phyloP scores from a whole-genome alignment of 805 yeast species.

The Suhomyces sp. region DNA sequence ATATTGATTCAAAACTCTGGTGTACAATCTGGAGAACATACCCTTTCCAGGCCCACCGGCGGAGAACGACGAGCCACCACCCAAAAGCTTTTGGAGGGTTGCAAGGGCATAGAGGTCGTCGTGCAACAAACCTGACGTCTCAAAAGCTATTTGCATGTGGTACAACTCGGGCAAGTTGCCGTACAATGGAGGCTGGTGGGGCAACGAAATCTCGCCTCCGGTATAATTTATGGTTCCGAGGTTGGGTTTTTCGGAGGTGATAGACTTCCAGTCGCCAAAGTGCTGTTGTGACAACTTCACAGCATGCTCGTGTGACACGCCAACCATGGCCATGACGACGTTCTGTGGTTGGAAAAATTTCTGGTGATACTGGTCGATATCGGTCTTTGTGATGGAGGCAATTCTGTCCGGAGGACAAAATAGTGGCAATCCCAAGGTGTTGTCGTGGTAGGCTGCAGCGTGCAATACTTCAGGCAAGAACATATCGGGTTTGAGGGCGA shows the following conservation, averaged over 20 bases:
- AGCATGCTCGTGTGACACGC: conserved; percentile 72
- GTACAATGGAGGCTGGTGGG: conserved; percentile 38
- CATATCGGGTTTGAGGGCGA: conserved; percentile 78
- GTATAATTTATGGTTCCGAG: conserved; percentile 60
- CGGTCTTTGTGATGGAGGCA: conserved; percentile 48
- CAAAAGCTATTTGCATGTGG: conserved; percentile 83
- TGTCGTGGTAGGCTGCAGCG: conserved; percentile 67
- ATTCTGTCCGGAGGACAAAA: conserved; percentile 74
- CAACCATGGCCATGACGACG: conserved; percentile 82
- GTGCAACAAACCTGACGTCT: conserved; percentile 78
- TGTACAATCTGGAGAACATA: conserved; percentile 92
- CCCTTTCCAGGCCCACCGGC: conserved; percentile 99
- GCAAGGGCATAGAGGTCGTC: conserved; percentile 91
- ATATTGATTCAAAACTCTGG: conserved; percentile 85
- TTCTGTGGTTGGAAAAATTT: conserved; percentile 74
- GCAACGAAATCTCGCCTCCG: conserved; percentile 47
- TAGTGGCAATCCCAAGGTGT: conserved; percentile 83
- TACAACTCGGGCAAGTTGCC: conserved; percentile 69
- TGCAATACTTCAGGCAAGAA: conserved; percentile 89
- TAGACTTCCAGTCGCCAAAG: conserved; percentile 56
- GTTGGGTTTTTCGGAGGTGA: conserved; percentile 14
- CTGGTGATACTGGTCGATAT: conserved; percentile 59
- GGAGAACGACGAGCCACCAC: conserved; percentile 96
- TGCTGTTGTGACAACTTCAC: conserved; percentile 57
- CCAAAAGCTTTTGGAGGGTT: conserved; percentile 81